phyloP scores from a whole-genome alignment of 2,329 filamentous ascomycete species.

The Ceratocystis colombiana region DNA sequence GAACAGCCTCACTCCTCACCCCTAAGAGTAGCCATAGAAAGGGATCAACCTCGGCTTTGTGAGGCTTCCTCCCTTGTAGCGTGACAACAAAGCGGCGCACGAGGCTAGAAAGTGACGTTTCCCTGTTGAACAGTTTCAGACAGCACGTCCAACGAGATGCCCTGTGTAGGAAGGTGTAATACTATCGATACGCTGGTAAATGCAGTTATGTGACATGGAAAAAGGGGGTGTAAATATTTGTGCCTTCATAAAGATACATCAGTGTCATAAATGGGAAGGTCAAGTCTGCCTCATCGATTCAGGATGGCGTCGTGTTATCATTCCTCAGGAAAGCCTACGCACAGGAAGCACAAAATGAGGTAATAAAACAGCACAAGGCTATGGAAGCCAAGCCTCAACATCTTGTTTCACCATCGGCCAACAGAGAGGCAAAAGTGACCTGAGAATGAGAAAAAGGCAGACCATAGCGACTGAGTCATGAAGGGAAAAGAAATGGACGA shows the following conservation, averaged over 20 bases:
- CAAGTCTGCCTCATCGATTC: too few relatives aligned
- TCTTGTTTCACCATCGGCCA: too few relatives aligned
- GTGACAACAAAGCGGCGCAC: neutral
- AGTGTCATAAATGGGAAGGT: neutral
- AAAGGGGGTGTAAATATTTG: neutral
- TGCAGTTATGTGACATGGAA: neutral
- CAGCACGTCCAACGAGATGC: neutral
- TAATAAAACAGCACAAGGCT: too few relatives aligned
- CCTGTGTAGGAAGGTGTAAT: neutral
- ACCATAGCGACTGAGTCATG: too few relatives aligned
- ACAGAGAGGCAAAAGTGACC: too few relatives aligned
- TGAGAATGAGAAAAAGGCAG: too few relatives aligned
- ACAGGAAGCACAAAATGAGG: too few relatives aligned
- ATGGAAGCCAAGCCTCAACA: too few relatives aligned
- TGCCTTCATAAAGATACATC: neutral
- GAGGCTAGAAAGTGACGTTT: neutral
- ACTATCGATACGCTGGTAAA: neutral
- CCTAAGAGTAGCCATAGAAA: neutral
- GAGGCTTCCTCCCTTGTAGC: neutral
- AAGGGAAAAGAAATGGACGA: too few relatives aligned
- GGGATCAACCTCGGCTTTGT: neutral
- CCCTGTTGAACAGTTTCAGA: conserved; percentile 1
- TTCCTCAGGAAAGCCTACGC: too few relatives aligned
- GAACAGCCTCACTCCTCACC: too few relatives aligned
- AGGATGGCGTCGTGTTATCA: too few relatives aligned